These are phyloP conservation scores for Lignosus rhinocerotis DNA, from an alignment of 1,284 basidiomycete species.

Conservation along the genomic window DNA sequence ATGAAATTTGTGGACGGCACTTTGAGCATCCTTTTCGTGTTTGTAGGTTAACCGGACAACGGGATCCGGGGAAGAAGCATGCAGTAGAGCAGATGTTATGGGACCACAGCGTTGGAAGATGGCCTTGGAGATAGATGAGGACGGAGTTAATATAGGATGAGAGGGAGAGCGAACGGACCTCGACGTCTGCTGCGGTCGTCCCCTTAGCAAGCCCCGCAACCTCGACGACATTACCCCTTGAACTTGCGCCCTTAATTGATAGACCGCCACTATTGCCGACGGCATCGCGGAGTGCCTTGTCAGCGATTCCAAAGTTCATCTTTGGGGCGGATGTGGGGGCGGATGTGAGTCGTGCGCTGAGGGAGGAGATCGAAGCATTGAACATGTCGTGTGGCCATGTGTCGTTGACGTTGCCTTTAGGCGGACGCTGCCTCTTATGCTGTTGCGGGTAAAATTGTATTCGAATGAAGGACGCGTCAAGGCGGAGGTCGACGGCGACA, in stretches of 20 bases:
- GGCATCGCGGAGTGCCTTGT: conserved; percentile 43
- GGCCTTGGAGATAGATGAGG: conserved; percentile 44
- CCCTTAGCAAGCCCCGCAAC: conserved; percentile 75
- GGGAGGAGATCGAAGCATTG: conserved; percentile 45
- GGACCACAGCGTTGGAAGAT: conserved; percentile 82
- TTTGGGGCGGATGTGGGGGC: conserved; percentile 48
- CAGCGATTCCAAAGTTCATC: conserved; percentile 50
- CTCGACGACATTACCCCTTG: conserved; percentile 69
- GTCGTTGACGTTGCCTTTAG: conserved; percentile 66
- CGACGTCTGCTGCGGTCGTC: conserved; percentile 82
- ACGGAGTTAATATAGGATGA: neutral
- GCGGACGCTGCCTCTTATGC: conserved; percentile 50
- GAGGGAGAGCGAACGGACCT: conserved; percentile 41
- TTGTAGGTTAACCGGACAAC: conserved; percentile 77
- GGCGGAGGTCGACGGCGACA: conserved; percentile 28
- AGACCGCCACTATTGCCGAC: conserved; percentile 40
- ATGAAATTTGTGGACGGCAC: conserved; percentile 75
- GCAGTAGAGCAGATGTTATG: conserved; percentile 56
- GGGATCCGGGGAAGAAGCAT: conserved; percentile 44
- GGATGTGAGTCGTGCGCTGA: conserved; percentile 58
- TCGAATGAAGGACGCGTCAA: conserved; percentile 7
- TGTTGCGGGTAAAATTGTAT: conserved; percentile 26
- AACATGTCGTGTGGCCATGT: conserved; percentile 76
- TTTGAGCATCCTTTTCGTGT: conserved; percentile 58
- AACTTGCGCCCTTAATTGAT: conserved; percentile 74